These are phyloP conservation scores for Tricholoma saponaceum DNA, from an alignment of 768 basidiomycete genomes.

Conservation along the genomic window DNA sequence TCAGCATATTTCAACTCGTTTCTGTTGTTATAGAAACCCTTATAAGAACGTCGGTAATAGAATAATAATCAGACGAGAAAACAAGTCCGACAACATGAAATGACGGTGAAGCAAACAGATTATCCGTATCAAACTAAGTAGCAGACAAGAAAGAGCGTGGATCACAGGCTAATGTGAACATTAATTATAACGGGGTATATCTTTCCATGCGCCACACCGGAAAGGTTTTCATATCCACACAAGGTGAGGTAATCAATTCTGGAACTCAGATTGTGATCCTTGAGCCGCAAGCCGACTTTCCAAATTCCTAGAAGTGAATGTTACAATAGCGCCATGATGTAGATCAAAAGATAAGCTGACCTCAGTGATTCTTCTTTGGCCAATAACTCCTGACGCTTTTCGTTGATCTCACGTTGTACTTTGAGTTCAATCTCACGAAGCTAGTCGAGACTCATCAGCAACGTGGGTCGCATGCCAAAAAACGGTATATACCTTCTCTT, in stretches of 20 bases:
- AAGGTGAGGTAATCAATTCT: conserved; percentile 40
- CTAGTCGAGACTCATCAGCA: conserved; percentile 30
- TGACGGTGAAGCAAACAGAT: conserved; percentile 29
- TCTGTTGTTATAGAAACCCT: not conserved
- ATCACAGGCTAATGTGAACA: conserved; percentile 3
- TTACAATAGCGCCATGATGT: conserved; percentile 4
- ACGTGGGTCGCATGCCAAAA: not conserved
- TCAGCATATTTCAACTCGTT: not conserved
- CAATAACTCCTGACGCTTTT: conserved; percentile 93
- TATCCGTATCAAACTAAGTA: conserved; percentile 27
- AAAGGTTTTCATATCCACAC: conserved; percentile 2
- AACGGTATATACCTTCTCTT: conserved; percentile 72
- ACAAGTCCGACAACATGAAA: conserved; percentile 24
- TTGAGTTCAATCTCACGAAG: conserved; percentile 97
- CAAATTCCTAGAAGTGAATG: conserved; percentile 55
- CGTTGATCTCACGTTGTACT: conserved; percentile 96
- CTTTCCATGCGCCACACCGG: conserved; percentile 1
- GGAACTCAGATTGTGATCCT: conserved; percentile 78
- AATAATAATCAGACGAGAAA: conserved; percentile 12
- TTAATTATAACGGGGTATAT: conserved; percentile 16
- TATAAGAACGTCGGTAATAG: not conserved
- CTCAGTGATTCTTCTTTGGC: conserved; percentile 95
- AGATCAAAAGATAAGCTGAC: conserved; percentile 31
- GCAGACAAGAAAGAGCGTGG: conserved; percentile 15
- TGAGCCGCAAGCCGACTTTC: conserved; percentile 90